Percentiles rank a stretch among this genome's conserved stretches.
phyloP scores from a whole-genome alignment of 1,139 yeast species.

The Zhuliangozyma blackwelliae region DNA sequence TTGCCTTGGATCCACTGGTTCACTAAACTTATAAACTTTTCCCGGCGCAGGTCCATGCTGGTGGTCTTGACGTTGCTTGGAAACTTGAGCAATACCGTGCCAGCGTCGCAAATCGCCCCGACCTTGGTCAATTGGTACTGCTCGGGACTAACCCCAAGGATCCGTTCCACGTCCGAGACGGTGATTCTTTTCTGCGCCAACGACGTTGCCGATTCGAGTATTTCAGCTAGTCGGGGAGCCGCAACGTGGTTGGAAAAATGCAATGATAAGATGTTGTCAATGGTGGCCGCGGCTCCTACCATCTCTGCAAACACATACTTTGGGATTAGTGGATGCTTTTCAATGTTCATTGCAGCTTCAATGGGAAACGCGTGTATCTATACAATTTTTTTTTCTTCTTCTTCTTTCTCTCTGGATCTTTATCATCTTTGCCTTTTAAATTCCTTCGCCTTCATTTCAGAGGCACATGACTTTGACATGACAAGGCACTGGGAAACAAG shows the following conservation, averaged over 20 bases:
- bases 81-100: constrained; percentile 7
- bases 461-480: too few relatives aligned
- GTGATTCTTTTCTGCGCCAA: constrained; percentile 16
- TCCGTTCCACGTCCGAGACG: constrained; percentile 13
- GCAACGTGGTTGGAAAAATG: constrained; percentile 25
- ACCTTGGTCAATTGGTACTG: constrained; percentile 13
- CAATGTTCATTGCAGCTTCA: constrained; percentile 4
- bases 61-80: constrained; percentile 7
- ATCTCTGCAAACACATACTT: constrained; percentile 6
- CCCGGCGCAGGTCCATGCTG: constrained; percentile 31
- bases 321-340: constrained; percentile 9
- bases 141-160: constrained; percentile 14
- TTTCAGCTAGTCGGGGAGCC: constrained; percentile 17
- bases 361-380: too few relatives aligned
- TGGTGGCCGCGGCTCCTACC: constrained; percentile 14
- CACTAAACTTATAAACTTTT: constrained; percentile 52
- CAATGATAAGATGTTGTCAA: constrained; percentile 21
- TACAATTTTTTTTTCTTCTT: too few relatives aligned
- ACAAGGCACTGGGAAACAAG: too few relatives aligned
- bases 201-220: constrained; percentile 18
- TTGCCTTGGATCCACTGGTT: constrained; percentile 54
- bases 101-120: constrained; percentile 3
- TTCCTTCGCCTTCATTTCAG: too few relatives aligned
- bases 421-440: too few relatives aligned
- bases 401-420: too few relatives aligned